Conservation (phyloP, 495 filamentous ascomycete species). For the Talaromyces liani region DNA sequence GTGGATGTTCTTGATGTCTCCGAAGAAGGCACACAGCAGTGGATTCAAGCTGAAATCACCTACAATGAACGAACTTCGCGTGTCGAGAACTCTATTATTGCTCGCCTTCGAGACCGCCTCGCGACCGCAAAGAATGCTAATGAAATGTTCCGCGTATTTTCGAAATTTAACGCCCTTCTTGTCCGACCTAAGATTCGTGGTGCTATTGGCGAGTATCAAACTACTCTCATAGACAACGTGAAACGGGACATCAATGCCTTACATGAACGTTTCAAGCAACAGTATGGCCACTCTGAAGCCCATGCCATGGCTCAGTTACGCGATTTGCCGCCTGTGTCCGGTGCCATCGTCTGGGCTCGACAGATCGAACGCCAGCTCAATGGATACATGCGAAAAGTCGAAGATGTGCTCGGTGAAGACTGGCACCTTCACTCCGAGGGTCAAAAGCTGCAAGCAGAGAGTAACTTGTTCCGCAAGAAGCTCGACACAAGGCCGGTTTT, state of each 20-base stretch:
- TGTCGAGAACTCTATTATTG: constrained; percentile 98
- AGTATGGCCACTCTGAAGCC: constrained; percentile 95
- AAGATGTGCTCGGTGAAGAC: constrained; percentile 85
- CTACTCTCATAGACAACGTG: constrained; percentile 93
- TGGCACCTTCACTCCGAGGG: constrained; percentile 94
- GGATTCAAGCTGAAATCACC: constrained; percentile 84
- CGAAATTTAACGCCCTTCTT: constrained; percentile 98
- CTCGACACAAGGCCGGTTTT: constrained; percentile 89
- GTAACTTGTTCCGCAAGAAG: constrained; percentile 88
- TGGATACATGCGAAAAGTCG: constrained; percentile 95
- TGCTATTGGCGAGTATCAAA: constrained; percentile 95
- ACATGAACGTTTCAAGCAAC: constrained; percentile 96
- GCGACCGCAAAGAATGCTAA: constrained; percentile 94
- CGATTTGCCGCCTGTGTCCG: constrained; percentile 90
- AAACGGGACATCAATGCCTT: constrained; percentile 88
- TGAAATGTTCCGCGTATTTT: constrained; percentile 99
- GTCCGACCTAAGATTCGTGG: constrained; percentile 96
- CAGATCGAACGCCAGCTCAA: constrained; percentile 95
- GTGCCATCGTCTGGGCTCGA: constrained; percentile 92
- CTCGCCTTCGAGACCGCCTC: constrained; percentile 82
- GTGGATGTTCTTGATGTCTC: constrained; percentile 93
- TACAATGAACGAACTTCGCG: constrained; percentile 96
- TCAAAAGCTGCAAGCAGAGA: constrained; percentile 83
- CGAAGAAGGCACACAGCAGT: constrained; percentile 76
- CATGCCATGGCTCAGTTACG: constrained; percentile 96